Conservation (phyloP, 345 rosid genomes). For the Pistacia integerrima region DNA sequence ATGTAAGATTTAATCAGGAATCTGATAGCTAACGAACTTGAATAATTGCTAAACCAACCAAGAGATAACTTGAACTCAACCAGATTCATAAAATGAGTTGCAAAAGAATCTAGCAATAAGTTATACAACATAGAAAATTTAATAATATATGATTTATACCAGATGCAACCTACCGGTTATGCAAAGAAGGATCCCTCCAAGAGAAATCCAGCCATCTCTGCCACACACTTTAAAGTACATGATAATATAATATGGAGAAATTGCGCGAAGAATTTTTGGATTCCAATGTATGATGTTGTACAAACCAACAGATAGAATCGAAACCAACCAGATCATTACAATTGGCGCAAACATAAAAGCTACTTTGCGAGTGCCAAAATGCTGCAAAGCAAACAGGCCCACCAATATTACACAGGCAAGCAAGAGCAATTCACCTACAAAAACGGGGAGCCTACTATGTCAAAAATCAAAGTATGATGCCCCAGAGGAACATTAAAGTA, state of each 20-base stretch:
- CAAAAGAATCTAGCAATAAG: conserved; percentile 5
- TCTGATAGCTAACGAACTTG: not conserved
- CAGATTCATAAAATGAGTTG: conserved; percentile 3
- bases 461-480: conserved; percentile 10
- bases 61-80: not conserved
- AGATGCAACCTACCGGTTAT: conserved; percentile 68
- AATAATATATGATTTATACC: not conserved
- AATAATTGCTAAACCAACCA: not conserved
- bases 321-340: conserved; percentile 77
- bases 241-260: conserved; percentile 78
- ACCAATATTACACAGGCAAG: conserved; percentile 85
- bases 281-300: conserved; percentile 77
- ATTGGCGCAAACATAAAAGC: conserved; percentile 92
- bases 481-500: conserved; percentile 3
- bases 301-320: conserved; percentile 71
- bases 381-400: conserved; percentile 94
- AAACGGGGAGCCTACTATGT: conserved; percentile 16
- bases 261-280: conserved; percentile 67
- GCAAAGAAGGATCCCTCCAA: conserved; percentile 89
- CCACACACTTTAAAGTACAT: conserved; percentile 71
- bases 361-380: conserved; percentile 84
- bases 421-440: conserved; percentile 62
- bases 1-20: not conserved
- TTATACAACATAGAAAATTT: not conserved
- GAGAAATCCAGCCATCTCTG: conserved; percentile 92